Base-by-base conservation (phyloP, 2,329 filamentous ascomycete species). In the Apiospora kogelbergensis region DNA sequence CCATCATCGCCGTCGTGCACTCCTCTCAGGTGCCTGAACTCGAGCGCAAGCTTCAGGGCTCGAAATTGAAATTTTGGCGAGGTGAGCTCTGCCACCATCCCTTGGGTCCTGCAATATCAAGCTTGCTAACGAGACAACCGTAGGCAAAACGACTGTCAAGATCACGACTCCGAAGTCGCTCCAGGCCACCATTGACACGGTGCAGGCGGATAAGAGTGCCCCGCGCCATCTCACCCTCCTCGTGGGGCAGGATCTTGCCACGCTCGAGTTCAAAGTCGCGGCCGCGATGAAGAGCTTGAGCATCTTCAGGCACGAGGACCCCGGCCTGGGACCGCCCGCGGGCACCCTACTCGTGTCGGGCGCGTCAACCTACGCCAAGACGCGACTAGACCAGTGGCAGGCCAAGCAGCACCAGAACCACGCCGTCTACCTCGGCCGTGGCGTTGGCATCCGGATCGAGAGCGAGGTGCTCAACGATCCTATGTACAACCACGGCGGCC, bases 1-100 rank as follows among this genome's bases (percentile, higher is more conserved):
- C 68, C 65, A 69, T 69, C 42, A 69, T 69, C 20, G 68, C 68
- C 20, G 68, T 69, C 9, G 68, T 69, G 48, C 24, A 41, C 26
- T 17, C 46, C 6, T 40, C 33, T 13, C 44, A 48, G 53, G 48
- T 69, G 9, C 42, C 41, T 9, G 68, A 67, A 13, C 68, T 69
- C 5, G 68, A 69, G 65, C 46, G 65, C 40, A 69, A 63, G 64
- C 22, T 66, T 20, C 65, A 69, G 37, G 46, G 53, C 20, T 67
- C 63, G 2, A 66, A 66, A 24, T 48, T 63, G 68, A 69, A 69
- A 26, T 69, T 69, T 26, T 69, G 68, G 68, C 22, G 3, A 7
- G 65, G 68, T 66, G 30, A 69, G 65, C 33, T 20, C 15, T 20
- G 1, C 17, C 9, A 17, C 15, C 10, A 24, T 22, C 24, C 5